Evolutionary conservation across 2,329 filamentous ascomycete species (phyloP).

Genomic region (Epicoccum sorghinum): DNA sequence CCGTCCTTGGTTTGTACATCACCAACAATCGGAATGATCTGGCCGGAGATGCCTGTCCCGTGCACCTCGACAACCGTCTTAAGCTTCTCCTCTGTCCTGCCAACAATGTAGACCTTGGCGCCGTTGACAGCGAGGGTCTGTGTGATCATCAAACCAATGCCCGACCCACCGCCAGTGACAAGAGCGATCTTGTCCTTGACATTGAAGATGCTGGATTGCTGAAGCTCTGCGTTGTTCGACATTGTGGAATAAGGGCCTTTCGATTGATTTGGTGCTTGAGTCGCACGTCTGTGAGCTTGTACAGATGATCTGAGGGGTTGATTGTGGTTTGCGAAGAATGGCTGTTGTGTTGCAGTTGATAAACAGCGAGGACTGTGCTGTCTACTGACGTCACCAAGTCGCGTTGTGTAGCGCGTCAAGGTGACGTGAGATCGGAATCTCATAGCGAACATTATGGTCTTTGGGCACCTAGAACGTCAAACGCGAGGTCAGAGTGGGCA

Average conservation of each 20-base stretch:
- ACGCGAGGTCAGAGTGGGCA: slow-evolving; percentile 1
- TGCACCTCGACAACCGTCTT: slow-evolving; percentile 53
- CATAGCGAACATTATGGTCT: slow-evolving; percentile 5
- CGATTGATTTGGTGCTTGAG: slow-evolving; percentile 21
- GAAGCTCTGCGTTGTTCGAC: slow-evolving; percentile 45
- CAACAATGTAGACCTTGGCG: slow-evolving; percentile 57
- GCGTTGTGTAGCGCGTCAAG: slow-evolving; percentile 25
- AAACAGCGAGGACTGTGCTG: slow-evolving; percentile 20
- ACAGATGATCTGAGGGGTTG: slow-evolving; percentile 6
- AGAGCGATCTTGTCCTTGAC: slow-evolving; percentile 50
- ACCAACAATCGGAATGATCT: slow-evolving; percentile 54
- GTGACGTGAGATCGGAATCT: slow-evolving; percentile 19
- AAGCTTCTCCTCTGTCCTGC: slow-evolving; percentile 56
- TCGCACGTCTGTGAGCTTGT: slow-evolving; percentile 18
- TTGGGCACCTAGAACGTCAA: slow-evolving; percentile 2
- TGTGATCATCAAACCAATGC: slow-evolving; percentile 56
- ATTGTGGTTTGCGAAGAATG: slow-evolving; percentile 2
- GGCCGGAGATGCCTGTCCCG: slow-evolving; percentile 51
- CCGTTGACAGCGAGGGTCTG: slow-evolving; percentile 56
- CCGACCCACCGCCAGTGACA: slow-evolving; percentile 52
- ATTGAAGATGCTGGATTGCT: slow-evolving; percentile 43
- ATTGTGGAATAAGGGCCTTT: slow-evolving; percentile 32
- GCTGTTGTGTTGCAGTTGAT: slow-evolving; percentile 17
- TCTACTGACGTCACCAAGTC: slow-evolving; percentile 34
- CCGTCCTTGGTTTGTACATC: slow-evolving; percentile 54